Evolutionary conservation across 192 early-diverging fungal genomes (phyloP).

Genomic region (Lunasporangiospora selenospora): DNA sequence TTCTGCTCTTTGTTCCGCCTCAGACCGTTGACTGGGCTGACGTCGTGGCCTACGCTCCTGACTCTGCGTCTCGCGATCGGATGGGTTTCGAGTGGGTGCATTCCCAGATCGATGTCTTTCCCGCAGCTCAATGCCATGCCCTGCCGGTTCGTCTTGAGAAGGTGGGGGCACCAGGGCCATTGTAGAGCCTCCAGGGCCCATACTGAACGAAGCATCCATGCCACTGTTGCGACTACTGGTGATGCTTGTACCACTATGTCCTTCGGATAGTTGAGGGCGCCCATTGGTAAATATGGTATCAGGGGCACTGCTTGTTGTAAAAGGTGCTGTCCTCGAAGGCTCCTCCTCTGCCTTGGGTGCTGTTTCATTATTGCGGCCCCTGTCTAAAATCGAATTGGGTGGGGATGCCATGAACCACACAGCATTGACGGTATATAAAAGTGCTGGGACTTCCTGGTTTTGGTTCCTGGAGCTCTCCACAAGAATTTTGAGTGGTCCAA

Average conservation of each 20-base stretch:
- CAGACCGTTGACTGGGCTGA: not conserved
- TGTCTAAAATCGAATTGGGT: constrained; percentile 31
- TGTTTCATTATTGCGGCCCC: too few relatives aligned
- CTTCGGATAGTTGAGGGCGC: constrained; percentile 18
- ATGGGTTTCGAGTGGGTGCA: not conserved
- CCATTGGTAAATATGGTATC: not conserved
- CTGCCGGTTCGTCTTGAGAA: not conserved
- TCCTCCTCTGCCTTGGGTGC: constrained; percentile 1
- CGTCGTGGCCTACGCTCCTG: not conserved
- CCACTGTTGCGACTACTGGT: constrained; percentile 27
- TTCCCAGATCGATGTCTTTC: constrained; percentile 14
- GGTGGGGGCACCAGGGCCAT: constrained; percentile 11
- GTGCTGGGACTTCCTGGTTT: constrained; percentile 78
- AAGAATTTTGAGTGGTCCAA: constrained; percentile 82
- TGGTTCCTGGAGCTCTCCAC: constrained; percentile 77
- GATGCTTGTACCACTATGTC: constrained; percentile 18
- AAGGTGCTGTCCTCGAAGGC: not conserved
- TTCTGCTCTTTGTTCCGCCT: not conserved
- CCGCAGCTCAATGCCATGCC: constrained; percentile 23
- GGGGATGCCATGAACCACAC: constrained; percentile 83
- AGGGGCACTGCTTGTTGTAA: not conserved
- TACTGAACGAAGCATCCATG: constrained; percentile 11
- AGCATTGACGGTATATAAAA: constrained; percentile 75
- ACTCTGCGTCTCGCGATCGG: not conserved
- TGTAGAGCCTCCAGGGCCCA: constrained; percentile 13